A percentile compares a stretch with the other conserved stretches of the same genome.
Evolutionary conservation across 768 basidiomycete genomes (phyloP).

Genomic region (Tricholoma hemisulphureum): DNA sequence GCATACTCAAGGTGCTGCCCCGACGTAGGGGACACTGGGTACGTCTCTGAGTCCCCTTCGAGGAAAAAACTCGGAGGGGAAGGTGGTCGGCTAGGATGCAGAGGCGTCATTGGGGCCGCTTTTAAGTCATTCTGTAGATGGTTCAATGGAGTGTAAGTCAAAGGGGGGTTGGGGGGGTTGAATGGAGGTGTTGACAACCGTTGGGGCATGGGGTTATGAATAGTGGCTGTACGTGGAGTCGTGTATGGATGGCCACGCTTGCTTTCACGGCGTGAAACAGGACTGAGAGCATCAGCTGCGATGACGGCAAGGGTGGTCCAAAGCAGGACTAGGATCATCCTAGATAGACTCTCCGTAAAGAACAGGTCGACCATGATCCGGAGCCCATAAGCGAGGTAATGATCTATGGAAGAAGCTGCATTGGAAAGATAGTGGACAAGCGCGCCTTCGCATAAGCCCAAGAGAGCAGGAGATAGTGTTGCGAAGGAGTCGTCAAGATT

Average conservation of each 20-base stretch:
- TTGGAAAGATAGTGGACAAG: slow-evolving; percentile 38
- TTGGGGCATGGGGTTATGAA: slow-evolving; percentile 26
- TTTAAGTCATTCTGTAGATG: slow-evolving; percentile 17
- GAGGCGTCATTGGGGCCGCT: background rate
- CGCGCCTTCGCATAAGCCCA: slow-evolving; percentile 70
- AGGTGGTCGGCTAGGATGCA: slow-evolving; percentile 26
- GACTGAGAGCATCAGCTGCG: slow-evolving; percentile 32
- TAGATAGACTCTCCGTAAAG: slow-evolving; percentile 32
- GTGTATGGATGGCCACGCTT: slow-evolving; percentile 29
- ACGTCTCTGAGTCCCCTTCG: slow-evolving; percentile 27
- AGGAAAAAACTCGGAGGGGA: slow-evolving; percentile 42
- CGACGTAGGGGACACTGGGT: slow-evolving; percentile 30
- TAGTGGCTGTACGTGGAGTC: slow-evolving; percentile 28
- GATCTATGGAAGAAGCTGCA: slow-evolving; percentile 32
- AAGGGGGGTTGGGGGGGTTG: slow-evolving; percentile 7
- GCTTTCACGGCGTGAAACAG: slow-evolving; percentile 25
- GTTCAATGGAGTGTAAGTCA: slow-evolving; percentile 12
- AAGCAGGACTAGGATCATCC: slow-evolving; percentile 34
- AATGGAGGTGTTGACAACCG: background rate
- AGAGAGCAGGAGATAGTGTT: slow-evolving; percentile 31
- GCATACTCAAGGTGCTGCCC: slow-evolving; percentile 22
- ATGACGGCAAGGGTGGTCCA: slow-evolving; percentile 38
- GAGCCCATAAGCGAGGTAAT: slow-evolving; percentile 42
- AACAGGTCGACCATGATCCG: slow-evolving; percentile 43
- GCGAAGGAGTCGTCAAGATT: slow-evolving; percentile 24